Base-by-base conservation (phyloP, 768 basidiomycete species). In the Calocybe indica region DNA sequence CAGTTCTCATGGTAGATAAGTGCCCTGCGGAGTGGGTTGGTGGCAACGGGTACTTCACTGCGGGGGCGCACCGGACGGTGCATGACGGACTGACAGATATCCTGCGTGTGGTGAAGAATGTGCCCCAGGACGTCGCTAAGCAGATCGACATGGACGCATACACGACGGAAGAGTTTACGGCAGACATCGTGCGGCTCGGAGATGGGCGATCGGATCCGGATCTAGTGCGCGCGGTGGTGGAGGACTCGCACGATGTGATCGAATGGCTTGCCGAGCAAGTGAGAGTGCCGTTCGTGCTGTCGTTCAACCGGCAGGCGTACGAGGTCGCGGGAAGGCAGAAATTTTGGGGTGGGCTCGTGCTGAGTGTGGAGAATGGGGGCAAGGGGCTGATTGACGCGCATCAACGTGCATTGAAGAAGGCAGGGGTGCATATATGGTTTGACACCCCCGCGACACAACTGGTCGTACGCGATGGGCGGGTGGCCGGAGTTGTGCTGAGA, bases 31-130 rank as follows among this genome's bases (percentile, higher is more conserved):
- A 74, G 47, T 85, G 83, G 83, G 73, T 62, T 3, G 85, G 85
- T 4, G 85, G 83, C 12, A 86, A 88, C 55, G 80, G 82, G 12
- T 83, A 78, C 62, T 86, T 85, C 64, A 85, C 83, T 30, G 82
- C 83, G 7, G 83, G 83, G 14, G 81, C 83, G 6, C 72, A 79
- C 56, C 79, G 84, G 45, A 83, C 79, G 8, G 78, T 75, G 3
- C 84, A 86, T 54, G 65, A 50, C 11, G 85, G 83, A 1, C 67
- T 85, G n/a, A 52, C 62, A 3, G 82, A 85, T 60, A 70, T 85
- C 33, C 69, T 83, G 15, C 64, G 75, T 3, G 61, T 84, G 50
- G 74, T 85, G 14, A 62, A 57, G 42, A 78, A 76, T 50, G 74
- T 73, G 37, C 57, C 73, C 1, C 70, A 72, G 34, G 64, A 71